Percentiles rank a stretch among this genome's conserved stretches.
These are phyloP conservation scores for Citrullus colocynthis DNA, from an alignment of 306 rosid species.

Conservation along the genomic window DNA sequence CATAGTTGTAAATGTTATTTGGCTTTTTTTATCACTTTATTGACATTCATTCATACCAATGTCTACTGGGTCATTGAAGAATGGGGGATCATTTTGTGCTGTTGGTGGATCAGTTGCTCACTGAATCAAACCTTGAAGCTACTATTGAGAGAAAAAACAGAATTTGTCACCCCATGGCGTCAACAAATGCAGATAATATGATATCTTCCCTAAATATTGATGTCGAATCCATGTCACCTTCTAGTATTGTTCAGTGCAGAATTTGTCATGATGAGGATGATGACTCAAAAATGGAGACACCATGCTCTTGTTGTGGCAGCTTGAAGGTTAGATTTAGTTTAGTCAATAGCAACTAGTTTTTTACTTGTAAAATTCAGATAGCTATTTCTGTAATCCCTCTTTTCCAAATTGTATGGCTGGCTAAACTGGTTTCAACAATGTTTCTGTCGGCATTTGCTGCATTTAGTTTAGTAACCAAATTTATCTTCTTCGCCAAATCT, in stretches of 20 bases:
- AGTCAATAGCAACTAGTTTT: neutral
- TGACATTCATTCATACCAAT: neutral
- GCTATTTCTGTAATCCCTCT: neutral
- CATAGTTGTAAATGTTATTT: neutral
- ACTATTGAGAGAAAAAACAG: conserved; percentile 17
- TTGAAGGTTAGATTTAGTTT: conserved; percentile 45
- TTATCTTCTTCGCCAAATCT: neutral
- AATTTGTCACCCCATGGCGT: conserved; percentile 16
- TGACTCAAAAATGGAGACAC: conserved; percentile 68
- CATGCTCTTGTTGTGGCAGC: conserved; percentile 81
- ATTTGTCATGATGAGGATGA: conserved; percentile 81
- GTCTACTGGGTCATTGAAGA: conserved; percentile 12
- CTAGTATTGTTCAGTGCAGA: conserved; percentile 46
- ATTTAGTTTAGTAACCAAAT: neutral
- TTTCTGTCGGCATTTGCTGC: neutral
- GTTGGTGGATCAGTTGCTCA: conserved; percentile 27
- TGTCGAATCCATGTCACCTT: conserved; percentile 15
- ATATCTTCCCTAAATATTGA: conserved; percentile 24
- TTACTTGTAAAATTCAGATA: neutral
- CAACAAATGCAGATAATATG: conserved; percentile 23
- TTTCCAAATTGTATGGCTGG: neutral
- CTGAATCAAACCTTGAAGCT: conserved; percentile 29
- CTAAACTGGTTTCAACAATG: neutral
- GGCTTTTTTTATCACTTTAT: neutral
- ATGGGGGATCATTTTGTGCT: conserved; percentile 32